Evolutionary conservation across 805 yeast species (phyloP).

Genomic region (Candida gorgasii): DNA sequence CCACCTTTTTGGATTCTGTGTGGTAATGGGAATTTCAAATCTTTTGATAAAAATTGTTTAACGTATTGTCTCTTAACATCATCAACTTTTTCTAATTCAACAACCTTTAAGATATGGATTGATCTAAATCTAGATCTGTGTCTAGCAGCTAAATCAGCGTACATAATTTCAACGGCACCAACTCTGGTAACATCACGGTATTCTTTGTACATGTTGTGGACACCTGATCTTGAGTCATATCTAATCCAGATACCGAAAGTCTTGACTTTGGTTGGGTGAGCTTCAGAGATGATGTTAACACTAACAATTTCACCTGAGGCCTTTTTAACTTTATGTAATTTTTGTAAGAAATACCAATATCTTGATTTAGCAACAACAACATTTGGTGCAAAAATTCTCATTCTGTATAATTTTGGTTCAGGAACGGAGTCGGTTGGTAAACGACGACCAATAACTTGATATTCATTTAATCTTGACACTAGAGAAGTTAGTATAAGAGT

Average conservation of each 20-base stretch:
- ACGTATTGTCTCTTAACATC: conserved; percentile 99
- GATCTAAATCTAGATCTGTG: conserved; percentile 99
- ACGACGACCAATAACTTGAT: conserved; percentile 99
- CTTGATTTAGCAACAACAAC: conserved; percentile 99
- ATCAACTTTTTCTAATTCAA: conserved; percentile 95
- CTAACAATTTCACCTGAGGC: conserved; percentile 99
- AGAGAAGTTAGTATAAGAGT: conserved; percentile 28
- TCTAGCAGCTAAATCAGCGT: conserved; percentile 99
- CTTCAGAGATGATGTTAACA: conserved; percentile 86
- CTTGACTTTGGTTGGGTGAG: conserved; percentile 98
- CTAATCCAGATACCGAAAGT: conserved; percentile 99
- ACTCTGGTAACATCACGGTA: conserved; percentile 99
- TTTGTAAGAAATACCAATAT: conserved; percentile 99
- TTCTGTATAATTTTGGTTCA: conserved; percentile 99
- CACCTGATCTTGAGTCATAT: conserved; percentile 99
- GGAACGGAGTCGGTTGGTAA: conserved; percentile 98
- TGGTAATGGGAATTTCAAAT: conserved; percentile 99
- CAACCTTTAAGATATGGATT: conserved; percentile 99
- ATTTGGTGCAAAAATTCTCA: conserved; percentile 99
- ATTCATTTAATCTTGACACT: conserved; percentile 96
- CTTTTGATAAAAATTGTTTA: conserved; percentile 93
- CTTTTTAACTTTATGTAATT: conserved; percentile 99
- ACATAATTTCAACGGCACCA: conserved; percentile 97
- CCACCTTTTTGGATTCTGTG: conserved; percentile 96
- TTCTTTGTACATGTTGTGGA: conserved; percentile 99